Percentiles rank a stretch among this genome's conserved stretches.
Conservation (phyloP, 2,329 filamentous ascomycete genomes). For the Cordyceps fumosorosea region DNA sequence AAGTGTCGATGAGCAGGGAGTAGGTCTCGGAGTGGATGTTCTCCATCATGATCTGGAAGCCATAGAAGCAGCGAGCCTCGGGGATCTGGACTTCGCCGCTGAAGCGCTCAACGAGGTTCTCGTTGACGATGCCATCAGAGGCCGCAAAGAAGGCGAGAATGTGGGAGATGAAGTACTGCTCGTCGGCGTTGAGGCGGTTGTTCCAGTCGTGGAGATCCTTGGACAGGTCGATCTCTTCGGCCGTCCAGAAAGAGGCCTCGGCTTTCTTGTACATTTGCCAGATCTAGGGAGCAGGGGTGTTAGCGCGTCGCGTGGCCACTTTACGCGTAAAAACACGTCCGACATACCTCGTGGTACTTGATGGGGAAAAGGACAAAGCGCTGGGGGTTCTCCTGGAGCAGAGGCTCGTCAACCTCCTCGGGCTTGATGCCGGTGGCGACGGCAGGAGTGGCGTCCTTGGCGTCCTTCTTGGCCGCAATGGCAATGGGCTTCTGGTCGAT, state of each 20-base stretch:
- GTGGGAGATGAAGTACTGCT: conserved; percentile 97
- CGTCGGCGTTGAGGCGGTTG: conserved; percentile 92
- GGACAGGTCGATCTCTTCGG: conserved; percentile 97
- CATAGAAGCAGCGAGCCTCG: conserved; percentile 98
- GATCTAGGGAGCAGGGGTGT: conserved; percentile 54
- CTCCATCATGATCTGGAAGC: conserved; percentile 99
- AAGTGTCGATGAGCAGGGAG: conserved; percentile 97
- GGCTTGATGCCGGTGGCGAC: conserved; percentile 51
- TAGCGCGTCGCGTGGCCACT: conserved; percentile 42
- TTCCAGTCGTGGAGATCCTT: conserved; percentile 99
- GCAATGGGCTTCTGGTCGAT: conserved; percentile 50
- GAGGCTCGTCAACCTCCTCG: conserved; percentile 76
- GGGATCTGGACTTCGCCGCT: conserved; percentile 94
- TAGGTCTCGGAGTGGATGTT: conserved; percentile 99
- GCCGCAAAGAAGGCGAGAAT: conserved; percentile 98
- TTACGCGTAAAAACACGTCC: conserved; percentile 58
- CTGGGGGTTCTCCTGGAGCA: conserved; percentile 90
- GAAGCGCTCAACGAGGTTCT: conserved; percentile 98
- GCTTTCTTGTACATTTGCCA: conserved; percentile 99
- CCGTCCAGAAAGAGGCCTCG: conserved; percentile 99
- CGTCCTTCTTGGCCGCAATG: conserved; percentile 44
- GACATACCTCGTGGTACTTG: conserved; percentile 95
- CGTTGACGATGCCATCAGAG: conserved; percentile 98
- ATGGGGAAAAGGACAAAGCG: conserved; percentile 98
- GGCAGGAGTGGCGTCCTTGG: conserved; percentile 33